These are phyloP conservation scores for Artemisia argyi DNA, from an alignment of 129 eudicot species.

Conservation along the genomic window DNA sequence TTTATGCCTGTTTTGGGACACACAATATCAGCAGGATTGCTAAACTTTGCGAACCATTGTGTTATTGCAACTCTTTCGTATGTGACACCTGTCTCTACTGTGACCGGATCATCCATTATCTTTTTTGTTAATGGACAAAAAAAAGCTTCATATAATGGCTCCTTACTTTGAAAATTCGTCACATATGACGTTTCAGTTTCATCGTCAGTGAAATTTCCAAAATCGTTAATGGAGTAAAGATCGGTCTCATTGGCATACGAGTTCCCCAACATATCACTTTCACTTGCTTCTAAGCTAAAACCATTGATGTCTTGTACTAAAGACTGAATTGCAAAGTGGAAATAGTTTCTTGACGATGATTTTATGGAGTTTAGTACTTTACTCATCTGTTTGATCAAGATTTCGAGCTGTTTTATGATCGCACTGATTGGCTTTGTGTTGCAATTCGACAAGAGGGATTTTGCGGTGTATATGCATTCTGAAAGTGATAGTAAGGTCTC, in stretches of 20 bases:
- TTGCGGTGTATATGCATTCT: constrained; percentile 37
- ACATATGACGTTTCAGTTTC: constrained; percentile 14
- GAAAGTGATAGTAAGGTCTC: constrained; percentile 36
- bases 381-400: constrained; percentile 44
- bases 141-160: constrained; percentile 59
- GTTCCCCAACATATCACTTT: not conserved
- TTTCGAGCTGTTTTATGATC: constrained; percentile 43
- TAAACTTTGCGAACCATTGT: constrained; percentile 51
- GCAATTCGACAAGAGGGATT: constrained; percentile 26
- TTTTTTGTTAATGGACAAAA: constrained; percentile 70
- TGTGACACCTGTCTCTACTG: constrained; percentile 71
- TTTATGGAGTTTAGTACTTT: constrained; percentile 41
- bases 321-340: constrained; percentile 38
- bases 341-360: constrained; percentile 34
- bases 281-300: constrained; percentile 26
- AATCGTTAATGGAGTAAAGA: constrained; percentile 47
- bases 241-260: constrained; percentile 39
- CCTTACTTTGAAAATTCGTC: constrained; percentile 42
- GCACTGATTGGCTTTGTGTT: constrained; percentile 13
- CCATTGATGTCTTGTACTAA: constrained; percentile 55
- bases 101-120: constrained; percentile 79
- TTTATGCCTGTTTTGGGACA: constrained; percentile 58
- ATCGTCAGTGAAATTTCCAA: constrained; percentile 35
- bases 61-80: constrained; percentile 56
- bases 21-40: constrained; percentile 38